Conservation (phyloP, 2,329 filamentous ascomycete genomes). For the Claviceps arundinis region DNA sequence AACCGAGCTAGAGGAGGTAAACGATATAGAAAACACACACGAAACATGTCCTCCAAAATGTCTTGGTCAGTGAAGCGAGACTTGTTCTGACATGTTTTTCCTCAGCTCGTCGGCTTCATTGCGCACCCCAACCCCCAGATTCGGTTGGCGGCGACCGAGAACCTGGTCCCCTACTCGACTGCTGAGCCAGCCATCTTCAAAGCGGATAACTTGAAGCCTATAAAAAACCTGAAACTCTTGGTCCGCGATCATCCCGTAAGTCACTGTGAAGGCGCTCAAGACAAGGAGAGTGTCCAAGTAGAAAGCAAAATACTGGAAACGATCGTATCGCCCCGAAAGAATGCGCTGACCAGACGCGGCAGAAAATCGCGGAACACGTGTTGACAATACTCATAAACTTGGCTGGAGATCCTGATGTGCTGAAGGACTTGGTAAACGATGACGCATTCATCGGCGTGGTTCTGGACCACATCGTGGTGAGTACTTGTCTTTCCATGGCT, state of each 20-base stretch:
- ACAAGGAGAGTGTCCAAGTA: too few species aligned
- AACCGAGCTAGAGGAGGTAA: conserved; percentile 63
- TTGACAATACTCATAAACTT: conserved; percentile 83
- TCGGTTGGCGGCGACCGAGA: conserved; percentile 71
- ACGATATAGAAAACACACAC: background rate
- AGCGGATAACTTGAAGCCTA: conserved; percentile 57
- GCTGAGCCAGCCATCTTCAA: conserved; percentile 74
- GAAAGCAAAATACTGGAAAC: too few species aligned
- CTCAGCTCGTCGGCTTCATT: conserved; percentile 80
- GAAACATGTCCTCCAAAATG: background rate
- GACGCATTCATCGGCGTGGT: conserved; percentile 68
- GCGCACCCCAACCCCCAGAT: conserved; percentile 86
- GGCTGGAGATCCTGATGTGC: conserved; percentile 61
- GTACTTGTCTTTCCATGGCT: conserved; percentile 10
- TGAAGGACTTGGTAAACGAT: conserved; percentile 61
- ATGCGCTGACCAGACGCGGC: background rate
- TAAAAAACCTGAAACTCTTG: conserved; percentile 79
- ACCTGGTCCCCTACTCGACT: conserved; percentile 71
- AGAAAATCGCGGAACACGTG: conserved; percentile 88
- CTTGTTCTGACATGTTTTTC: background rate
- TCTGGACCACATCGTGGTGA: conserved; percentile 59
- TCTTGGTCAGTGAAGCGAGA: background rate
- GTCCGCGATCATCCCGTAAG: conserved; percentile 70
- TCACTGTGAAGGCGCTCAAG: conserved; percentile 4
- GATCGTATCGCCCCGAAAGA: background rate